Conservation (phyloP, 257 asterid genomes). For the Nicotiana undulata region DNA sequence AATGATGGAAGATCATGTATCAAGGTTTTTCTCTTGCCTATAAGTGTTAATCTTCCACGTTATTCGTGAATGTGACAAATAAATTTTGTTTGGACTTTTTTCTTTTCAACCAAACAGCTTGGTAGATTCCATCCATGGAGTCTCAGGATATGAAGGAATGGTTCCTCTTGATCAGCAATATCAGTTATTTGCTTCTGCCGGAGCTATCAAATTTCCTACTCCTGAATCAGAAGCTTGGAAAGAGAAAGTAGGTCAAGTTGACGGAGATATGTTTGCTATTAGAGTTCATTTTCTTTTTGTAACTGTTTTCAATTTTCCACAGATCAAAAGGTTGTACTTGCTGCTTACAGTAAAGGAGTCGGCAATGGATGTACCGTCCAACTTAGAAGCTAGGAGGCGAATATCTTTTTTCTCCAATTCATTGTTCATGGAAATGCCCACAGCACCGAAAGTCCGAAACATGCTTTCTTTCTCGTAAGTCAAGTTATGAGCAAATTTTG, state of each 20-base stretch:
- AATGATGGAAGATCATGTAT: conserved; percentile 88
- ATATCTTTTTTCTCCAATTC: conserved; percentile 96
- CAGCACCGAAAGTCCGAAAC: conserved; percentile 97
- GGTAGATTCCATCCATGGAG: conserved; percentile 84
- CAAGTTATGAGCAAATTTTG: too few species aligned
- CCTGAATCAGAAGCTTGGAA: conserved; percentile 98
- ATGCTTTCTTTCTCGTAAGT: conserved; percentile 98
- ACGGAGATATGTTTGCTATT: background rate
- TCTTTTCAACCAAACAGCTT: conserved; percentile 39
- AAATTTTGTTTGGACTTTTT: conserved; percentile 7
- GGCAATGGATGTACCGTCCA: conserved; percentile 98
- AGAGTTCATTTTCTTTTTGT: conserved; percentile 6
- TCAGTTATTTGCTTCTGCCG: conserved; percentile 97
- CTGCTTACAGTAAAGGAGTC: conserved; percentile 97
- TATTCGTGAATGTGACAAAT: background rate
- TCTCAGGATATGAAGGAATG: conserved; percentile 78
- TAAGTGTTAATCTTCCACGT: background rate
- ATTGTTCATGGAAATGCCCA: conserved; percentile 97
- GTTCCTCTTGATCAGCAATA: conserved; percentile 81
- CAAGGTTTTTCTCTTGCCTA: conserved; percentile 43
- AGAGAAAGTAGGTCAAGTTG: conserved; percentile 58
- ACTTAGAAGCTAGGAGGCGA: conserved; percentile 97
- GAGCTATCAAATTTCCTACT: conserved; percentile 86
- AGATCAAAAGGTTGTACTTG: conserved; percentile 92
- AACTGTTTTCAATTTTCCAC: conserved; percentile 20